phyloP scores from a whole-genome alignment of 441 rosid species.

The Euphorbia schlechtendalii region DNA sequence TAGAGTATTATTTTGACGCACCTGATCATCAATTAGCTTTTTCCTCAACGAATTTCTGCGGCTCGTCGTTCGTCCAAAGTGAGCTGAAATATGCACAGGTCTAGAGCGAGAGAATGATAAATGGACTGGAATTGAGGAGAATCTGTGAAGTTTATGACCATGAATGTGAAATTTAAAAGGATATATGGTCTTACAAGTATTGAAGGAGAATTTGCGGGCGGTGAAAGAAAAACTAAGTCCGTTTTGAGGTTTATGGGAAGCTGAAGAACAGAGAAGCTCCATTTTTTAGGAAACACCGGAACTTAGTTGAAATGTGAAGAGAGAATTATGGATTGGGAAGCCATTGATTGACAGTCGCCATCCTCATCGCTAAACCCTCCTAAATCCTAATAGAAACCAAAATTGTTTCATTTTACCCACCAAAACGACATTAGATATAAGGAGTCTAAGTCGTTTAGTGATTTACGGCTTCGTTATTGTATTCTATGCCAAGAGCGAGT shows the following conservation, averaged over 20 bases:
- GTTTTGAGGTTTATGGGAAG: conserved; percentile 19
- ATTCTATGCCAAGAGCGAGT: too few relatives aligned
- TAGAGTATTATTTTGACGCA: conserved; percentile 32
- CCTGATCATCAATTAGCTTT: conserved; percentile 55
- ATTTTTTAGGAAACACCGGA: conserved; percentile 17
- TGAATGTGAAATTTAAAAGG: conserved; percentile 16
- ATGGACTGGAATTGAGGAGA: conserved; percentile 21
- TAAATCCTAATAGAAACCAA: neutral
- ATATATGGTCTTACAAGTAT: conserved; percentile 19
- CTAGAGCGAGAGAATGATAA: conserved; percentile 15
- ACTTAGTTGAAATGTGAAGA: conserved; percentile 1
- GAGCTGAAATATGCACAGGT: conserved; percentile 45
- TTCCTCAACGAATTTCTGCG: conserved; percentile 73
- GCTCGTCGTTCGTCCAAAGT: conserved; percentile 38
- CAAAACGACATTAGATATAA: neutral
- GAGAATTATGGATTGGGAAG: conserved; percentile 13
- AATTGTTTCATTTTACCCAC: neutral
- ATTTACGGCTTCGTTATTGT: too few relatives aligned
- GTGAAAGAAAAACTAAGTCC: conserved; percentile 20
- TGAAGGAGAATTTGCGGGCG: conserved; percentile 27
- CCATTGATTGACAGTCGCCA: neutral
- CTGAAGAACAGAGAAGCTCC: conserved; percentile 35
- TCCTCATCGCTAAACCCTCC: conserved; percentile 15
- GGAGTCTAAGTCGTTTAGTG: too few relatives aligned
- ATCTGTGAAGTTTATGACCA: conserved; percentile 12